These are phyloP conservation scores for Fusarium sp. DNA, from an alignment of 2,329 filamentous ascomycete genomes.

Conservation along the genomic window DNA sequence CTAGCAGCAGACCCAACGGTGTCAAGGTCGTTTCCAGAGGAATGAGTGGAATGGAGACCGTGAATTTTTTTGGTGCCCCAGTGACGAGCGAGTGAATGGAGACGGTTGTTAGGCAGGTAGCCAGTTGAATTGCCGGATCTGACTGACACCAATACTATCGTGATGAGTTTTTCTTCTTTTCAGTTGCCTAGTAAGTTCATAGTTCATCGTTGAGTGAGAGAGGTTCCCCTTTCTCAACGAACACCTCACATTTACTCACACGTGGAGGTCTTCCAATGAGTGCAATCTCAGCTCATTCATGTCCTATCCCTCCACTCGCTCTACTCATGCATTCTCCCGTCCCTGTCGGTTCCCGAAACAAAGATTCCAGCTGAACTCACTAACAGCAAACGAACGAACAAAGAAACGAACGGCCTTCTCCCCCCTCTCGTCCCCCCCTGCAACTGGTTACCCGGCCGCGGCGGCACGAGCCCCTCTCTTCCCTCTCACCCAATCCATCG, in stretches of 20 bases:
- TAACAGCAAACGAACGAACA: slow-evolving; percentile 16
- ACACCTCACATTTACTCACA: neutral
- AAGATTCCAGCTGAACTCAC: neutral
- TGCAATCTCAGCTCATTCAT: neutral
- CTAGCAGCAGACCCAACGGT: slow-evolving; percentile 17
- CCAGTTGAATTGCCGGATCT: slow-evolving; percentile 20
- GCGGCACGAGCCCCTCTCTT: slow-evolving; percentile 26
- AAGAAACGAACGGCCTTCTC: neutral
- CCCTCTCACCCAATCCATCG: slow-evolving; percentile 12
- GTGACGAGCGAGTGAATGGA: slow-evolving; percentile 25
- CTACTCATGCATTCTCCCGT: neutral
- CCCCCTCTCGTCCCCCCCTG: slow-evolving; percentile 1
- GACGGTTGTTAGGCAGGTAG: neutral
- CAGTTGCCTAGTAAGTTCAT: neutral
- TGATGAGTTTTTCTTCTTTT: neutral
- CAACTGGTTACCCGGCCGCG: slow-evolving; percentile 33
- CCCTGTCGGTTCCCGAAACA: neutral
- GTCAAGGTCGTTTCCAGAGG: slow-evolving; percentile 38
- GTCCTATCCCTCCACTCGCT: neutral
- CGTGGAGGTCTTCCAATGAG: neutral
- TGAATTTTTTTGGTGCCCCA: slow-evolving; percentile 36
- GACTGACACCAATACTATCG: neutral
- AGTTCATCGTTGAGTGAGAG: neutral
- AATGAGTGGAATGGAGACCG: slow-evolving; percentile 43
- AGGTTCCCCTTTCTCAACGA: neutral